phyloP scores from a whole-genome alignment of 129 eudicot species.

The Calendula officinalis region DNA sequence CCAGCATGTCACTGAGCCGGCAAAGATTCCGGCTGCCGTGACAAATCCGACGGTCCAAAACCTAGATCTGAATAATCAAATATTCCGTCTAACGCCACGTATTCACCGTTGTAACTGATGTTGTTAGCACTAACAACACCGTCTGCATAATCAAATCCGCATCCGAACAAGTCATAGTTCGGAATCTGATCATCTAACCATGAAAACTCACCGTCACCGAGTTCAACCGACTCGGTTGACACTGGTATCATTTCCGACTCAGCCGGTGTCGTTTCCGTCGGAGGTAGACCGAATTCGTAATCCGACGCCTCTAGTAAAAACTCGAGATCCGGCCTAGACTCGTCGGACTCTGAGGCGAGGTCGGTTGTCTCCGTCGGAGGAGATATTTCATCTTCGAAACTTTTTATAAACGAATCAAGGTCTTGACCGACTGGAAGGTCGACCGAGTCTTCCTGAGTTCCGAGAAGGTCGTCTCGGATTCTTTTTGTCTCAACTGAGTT shows the following conservation, averaged over 20 bases:
- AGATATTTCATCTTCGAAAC: slow-evolving; percentile 62
- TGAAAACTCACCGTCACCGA: slow-evolving; percentile 51
- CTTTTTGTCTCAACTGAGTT: slow-evolving; percentile 55
- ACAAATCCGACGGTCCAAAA: slow-evolving; percentile 48
- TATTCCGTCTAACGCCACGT: slow-evolving; percentile 67
- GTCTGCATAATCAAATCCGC: slow-evolving; percentile 36
- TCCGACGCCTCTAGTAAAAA: slow-evolving; percentile 57
- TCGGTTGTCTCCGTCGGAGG: slow-evolving; percentile 31
- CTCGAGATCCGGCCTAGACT: slow-evolving; percentile 50
- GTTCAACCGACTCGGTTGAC: slow-evolving; percentile 42
- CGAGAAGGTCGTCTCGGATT: slow-evolving; percentile 49
- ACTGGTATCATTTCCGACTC: slow-evolving; percentile 42
- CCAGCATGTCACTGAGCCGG: slow-evolving; percentile 46
- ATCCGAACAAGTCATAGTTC: slow-evolving; percentile 60
- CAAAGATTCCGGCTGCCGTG: slow-evolving; percentile 44
- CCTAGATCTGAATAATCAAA: slow-evolving; percentile 71
- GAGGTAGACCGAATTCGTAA: slow-evolving; percentile 60
- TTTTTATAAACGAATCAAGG: slow-evolving; percentile 76
- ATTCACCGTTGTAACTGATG: slow-evolving; percentile 33
- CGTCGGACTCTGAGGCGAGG: slow-evolving; percentile 42
- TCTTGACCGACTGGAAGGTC: slow-evolving; percentile 41
- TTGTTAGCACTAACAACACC: not conserved
- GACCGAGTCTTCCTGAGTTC: slow-evolving; percentile 47
- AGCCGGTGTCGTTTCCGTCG: slow-evolving; percentile 33
- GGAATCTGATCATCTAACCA: slow-evolving; percentile 44